These are phyloP conservation scores for Exobasidium rhododendri DNA, from an alignment of 1,284 basidiomycete genomes.

Conservation along the genomic window DNA sequence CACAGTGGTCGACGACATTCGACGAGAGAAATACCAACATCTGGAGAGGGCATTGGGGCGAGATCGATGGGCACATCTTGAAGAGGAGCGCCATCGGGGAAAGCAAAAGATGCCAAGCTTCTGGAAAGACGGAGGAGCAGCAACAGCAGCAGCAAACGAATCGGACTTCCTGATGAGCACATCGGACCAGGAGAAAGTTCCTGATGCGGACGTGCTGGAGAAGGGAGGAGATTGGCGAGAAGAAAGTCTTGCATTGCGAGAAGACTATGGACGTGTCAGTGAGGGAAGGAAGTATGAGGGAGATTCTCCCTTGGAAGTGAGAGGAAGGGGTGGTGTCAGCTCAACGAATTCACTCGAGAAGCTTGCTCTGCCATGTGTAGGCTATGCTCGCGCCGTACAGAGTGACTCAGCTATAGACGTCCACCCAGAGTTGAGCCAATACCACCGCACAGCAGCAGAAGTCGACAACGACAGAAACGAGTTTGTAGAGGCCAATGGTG, in stretches of 20 bases:
- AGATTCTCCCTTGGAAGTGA: neutral
- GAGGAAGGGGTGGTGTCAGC: neutral
- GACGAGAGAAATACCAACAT: slow-evolving; percentile 32
- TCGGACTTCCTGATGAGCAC: neutral
- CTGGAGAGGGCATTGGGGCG: slow-evolving; percentile 34
- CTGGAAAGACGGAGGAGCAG: slow-evolving; percentile 7
- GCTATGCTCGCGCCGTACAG: neutral
- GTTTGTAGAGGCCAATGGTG: neutral
- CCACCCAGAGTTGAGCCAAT: slow-evolving; percentile 5
- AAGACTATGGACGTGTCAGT: slow-evolving; percentile 8
- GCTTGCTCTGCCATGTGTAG: neutral
- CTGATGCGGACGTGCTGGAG: neutral
- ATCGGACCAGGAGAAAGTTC: neutral
- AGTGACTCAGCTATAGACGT: neutral
- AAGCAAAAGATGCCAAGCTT: slow-evolving; percentile 5
- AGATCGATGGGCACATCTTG: slow-evolving; percentile 25
- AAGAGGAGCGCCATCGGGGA: slow-evolving; percentile 15
- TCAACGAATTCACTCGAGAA: neutral
- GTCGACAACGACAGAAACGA: neutral
- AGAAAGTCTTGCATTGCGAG: slow-evolving; percentile 9
- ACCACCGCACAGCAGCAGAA: neutral
- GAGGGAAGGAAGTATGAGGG: slow-evolving; percentile 7
- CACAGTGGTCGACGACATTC: slow-evolving; percentile 36
- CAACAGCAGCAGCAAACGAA: neutral
- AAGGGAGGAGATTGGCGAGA: neutral